Conservation (phyloP, 176 grass and related monocot species). For the Oryza brachyantha region DNA sequence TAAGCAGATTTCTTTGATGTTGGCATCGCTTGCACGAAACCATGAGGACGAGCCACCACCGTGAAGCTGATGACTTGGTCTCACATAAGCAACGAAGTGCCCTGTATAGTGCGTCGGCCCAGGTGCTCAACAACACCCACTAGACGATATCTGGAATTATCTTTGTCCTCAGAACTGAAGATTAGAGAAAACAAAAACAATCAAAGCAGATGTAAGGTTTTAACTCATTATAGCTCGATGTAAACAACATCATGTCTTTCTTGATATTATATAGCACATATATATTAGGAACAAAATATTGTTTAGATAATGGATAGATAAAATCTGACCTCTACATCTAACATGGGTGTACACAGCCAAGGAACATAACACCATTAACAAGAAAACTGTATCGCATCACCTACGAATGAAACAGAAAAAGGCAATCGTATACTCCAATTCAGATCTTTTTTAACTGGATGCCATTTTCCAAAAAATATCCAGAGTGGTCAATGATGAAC, state of each 20-base stretch:
- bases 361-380: background rate
- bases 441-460: background rate
- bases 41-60: conserved; percentile 32
- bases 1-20: conserved; percentile 53
- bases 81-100: conserved; percentile 62
- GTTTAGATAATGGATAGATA: no score
- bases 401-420: background rate
- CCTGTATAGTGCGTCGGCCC: background rate
- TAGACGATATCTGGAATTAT: conserved; percentile 30
- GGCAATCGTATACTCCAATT: background rate
- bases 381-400: background rate
- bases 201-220: background rate
- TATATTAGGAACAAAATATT: background rate
- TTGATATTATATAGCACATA: background rate
- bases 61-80: conserved; percentile 15
- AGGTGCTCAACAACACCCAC: conserved; percentile 48
- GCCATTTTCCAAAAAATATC: background rate
- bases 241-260: background rate
- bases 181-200: background rate
- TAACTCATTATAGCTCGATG: background rate
- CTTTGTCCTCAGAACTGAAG: conserved; percentile 36
- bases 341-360: no score
- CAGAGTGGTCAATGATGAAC: background rate
- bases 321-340: no score
- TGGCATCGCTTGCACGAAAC: conserved; percentile 53